Percentiles rank a stretch among this genome's conserved stretches.
phyloP scores from a whole-genome alignment of 225 moss, liverwort and hornwort species.

The Anthoceros angustus region DNA sequence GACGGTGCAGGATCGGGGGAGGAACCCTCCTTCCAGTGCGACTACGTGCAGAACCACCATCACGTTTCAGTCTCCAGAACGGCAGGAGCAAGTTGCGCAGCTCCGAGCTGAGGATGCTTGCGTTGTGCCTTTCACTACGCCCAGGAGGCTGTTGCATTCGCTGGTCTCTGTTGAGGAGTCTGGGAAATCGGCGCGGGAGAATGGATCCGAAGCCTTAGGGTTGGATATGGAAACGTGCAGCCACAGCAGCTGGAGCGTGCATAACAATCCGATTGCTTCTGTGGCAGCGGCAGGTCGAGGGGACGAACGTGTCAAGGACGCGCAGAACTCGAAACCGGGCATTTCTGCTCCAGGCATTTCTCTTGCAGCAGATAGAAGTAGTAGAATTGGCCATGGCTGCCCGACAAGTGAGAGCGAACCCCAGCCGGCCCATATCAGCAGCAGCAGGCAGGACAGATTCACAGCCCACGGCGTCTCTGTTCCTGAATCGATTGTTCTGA shows the following conservation, averaged over 20 bases:
- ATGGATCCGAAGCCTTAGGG: slow-evolving; percentile 14
- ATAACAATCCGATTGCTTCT: slow-evolving; percentile 76
- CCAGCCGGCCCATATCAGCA: too few species aligned
- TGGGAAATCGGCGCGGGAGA: slow-evolving; percentile 8
- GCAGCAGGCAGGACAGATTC: too few species aligned
- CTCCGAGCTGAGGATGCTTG: slow-evolving; percentile 26
- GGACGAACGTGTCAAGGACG: slow-evolving; percentile 24
- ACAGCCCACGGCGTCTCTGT: too few species aligned
- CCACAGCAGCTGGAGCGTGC: slow-evolving; percentile 68
- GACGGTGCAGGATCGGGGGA: too few species aligned
- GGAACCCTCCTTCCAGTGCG: not conserved
- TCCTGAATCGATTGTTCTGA: too few species aligned
- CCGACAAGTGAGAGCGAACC: too few species aligned
- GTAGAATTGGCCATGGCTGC: too few species aligned
- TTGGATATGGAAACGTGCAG: slow-evolving; percentile 51
- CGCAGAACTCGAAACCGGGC: slow-evolving; percentile 20
- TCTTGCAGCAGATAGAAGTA: not conserved
- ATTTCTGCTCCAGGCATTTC: slow-evolving; percentile 15
- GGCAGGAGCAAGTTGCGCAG: slow-evolving; percentile 18
- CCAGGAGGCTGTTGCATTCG: slow-evolving; percentile 52
- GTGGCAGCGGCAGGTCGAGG: slow-evolving; percentile 51
- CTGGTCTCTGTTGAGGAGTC: slow-evolving; percentile 21
- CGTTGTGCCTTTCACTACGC: slow-evolving; percentile 33
- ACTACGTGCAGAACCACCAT: not conserved
- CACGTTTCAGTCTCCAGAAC: not conserved